phyloP scores from a whole-genome alignment of 2,329 filamentous ascomycete genomes.

The Elsinoe ampelina region DNA sequence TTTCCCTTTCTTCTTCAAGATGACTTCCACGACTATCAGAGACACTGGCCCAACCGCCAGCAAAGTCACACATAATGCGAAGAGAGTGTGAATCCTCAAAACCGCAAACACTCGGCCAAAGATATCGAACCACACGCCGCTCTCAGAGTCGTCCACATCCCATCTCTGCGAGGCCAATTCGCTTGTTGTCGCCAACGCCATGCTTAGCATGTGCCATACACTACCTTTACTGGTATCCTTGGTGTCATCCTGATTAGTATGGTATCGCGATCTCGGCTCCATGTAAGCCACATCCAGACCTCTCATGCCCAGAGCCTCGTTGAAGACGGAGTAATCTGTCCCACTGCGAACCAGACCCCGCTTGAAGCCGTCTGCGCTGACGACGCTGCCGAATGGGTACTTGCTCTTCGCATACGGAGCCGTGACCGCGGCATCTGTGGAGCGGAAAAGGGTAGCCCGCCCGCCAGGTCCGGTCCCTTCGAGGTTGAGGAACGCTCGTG shows the following conservation, averaged over 20 bases:
- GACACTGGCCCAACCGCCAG: conserved; percentile 70
- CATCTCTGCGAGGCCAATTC: conserved; percentile 60
- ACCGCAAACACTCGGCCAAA: conserved; percentile 73
- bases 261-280: conserved; percentile 75
- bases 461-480: conserved; percentile 92
- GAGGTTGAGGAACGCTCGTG: conserved; percentile 85
- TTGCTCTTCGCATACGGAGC: conserved; percentile 61
- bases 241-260: conserved; percentile 80
- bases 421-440: conserved; percentile 78
- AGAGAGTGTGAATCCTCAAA: conserved; percentile 71
- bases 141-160: conserved; percentile 47
- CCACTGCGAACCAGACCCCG: conserved; percentile 68
- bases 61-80: conserved; percentile 76
- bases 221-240: conserved; percentile 62
- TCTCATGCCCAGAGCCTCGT: conserved; percentile 66
- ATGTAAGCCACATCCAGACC: conserved; percentile 91
- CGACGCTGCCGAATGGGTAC: conserved; percentile 74
- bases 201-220: conserved; percentile 93
- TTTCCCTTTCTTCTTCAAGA: conserved; percentile 64
- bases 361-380: conserved; percentile 77
- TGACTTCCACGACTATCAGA: conserved; percentile 58
- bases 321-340: conserved; percentile 83
- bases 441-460: conserved; percentile 75
- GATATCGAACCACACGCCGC: conserved; percentile 86
- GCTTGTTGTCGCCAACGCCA: conserved; percentile 64